Evolutionary conservation across 2,329 filamentous ascomycete species (phyloP).

Genomic region (Penicillium sp.): DNA sequence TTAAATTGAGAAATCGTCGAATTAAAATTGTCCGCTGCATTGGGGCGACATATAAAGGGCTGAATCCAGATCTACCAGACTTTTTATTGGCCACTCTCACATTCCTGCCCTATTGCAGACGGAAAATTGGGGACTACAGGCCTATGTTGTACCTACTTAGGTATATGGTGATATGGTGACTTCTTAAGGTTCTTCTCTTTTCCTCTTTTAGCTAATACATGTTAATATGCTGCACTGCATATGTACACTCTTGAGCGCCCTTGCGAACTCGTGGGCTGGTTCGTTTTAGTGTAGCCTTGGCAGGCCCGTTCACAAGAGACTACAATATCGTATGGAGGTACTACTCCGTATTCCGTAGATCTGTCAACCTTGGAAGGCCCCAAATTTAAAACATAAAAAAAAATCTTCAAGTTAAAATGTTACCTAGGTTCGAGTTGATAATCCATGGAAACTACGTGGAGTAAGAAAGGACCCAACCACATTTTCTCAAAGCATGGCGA

Average conservation of each 20-base stretch:
- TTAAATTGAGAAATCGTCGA: constrained; percentile 3
- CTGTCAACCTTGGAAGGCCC: neutral
- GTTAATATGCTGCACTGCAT: too few species aligned
- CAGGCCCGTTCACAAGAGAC: neutral
- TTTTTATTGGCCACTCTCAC: neutral
- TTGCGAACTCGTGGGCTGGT: neutral
- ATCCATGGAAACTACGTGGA: neutral
- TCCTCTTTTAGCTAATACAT: too few species aligned
- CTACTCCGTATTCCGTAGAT: too few species aligned
- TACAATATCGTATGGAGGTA: too few species aligned
- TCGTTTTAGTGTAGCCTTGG: neutral
- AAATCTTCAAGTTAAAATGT: neutral
- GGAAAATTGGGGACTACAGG: neutral
- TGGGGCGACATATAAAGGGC: neutral
- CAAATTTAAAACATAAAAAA: neutral
- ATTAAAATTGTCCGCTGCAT: neutral
- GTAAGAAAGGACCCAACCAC: neutral
- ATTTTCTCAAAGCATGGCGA: neutral
- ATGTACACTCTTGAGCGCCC: neutral
- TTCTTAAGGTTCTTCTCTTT: too few species aligned
- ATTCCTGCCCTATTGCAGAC: neutral
- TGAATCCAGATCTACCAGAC: neutral
- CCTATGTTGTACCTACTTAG: neutral
- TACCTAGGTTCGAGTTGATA: neutral
- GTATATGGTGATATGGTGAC: neutral